Evolutionary conservation across 768 basidiomycete genomes (phyloP), one percentile per base, ranked within the genome.

Genomic region (Mycena venus): DNA sequence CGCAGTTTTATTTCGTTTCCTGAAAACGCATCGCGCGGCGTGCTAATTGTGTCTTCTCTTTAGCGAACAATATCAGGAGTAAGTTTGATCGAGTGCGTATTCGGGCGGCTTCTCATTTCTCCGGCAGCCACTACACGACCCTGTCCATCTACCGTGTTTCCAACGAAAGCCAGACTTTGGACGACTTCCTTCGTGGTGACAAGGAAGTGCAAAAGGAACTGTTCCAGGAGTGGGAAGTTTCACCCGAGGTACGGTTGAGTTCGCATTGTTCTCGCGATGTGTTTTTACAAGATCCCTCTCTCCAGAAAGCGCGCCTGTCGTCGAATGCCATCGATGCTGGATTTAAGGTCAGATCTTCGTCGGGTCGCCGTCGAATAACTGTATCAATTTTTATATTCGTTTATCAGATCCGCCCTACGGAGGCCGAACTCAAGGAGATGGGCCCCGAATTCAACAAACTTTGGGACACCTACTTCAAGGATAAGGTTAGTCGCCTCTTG

Each of bases 271-370:
- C 53, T 40, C 32, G 38, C 15, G 42, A 51, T 15, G 23, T 36
- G 31, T 44, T 55, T 27, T 67, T 2, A 51, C 31, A 71, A 89
- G 88, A 78, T 91, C n/a, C n/a, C n/a, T n/a, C n/a, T n/a, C 42
- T 92, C 84, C 84, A 93, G 84, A 92, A 91, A 83, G 91, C 92
- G 0, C 86, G 91, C 31, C 84, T 94, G 42, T 88, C 93, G 1
- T 93, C 92, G 27, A 94, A 93, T 80, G 88, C 87, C 42, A 93
- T 94, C 80, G 93, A 94, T 82, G 93, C 93, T 55, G 93, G 93
- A 38, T 93, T 93, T 87, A 93, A 92, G 89, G 90, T 88, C 32
- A 44, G 79, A 8, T 47, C n/a, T 62, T 40, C 59, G 47, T 25
- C 8, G 3, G 36, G 25, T 1, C 10, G 19, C 3, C 31, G 31